Percentiles rank a stretch among this genome's conserved stretches.
phyloP scores from a whole-genome alignment of 2,329 filamentous ascomycete species.

The Epichloe hybrida region DNA sequence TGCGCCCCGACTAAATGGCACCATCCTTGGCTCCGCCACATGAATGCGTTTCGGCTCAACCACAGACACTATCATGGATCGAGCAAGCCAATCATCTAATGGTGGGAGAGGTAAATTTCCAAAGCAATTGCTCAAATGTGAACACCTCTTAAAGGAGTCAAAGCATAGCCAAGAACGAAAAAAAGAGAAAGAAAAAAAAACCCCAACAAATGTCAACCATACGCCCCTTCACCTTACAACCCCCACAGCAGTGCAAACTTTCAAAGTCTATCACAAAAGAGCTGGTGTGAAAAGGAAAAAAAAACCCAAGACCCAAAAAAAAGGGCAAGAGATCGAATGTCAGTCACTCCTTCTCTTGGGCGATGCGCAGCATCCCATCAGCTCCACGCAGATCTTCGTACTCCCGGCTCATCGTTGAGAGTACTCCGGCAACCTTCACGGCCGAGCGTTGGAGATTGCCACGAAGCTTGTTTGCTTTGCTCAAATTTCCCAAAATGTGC shows the following conservation, averaged over 20 bases:
- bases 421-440: too few species aligned
- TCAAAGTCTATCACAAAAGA: not conserved
- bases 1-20: not conserved
- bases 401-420: not conserved
- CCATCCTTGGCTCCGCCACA: not conserved
- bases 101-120: not conserved
- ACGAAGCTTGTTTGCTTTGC: not conserved
- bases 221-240: not conserved
- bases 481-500: constrained; percentile 24
- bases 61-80: not conserved
- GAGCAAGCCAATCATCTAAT: not conserved
- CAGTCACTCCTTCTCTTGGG: not conserved
- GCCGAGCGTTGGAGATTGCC: too few species aligned
- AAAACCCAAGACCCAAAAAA: not conserved
- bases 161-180: not conserved
- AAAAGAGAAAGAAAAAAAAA: not conserved
- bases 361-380: not conserved
- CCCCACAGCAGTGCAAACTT: not conserved
- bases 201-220: not conserved
- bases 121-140: not conserved
- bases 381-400: not conserved
- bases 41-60: not conserved
- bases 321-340: not conserved
- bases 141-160: not conserved
- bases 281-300: not conserved